These are phyloP conservation scores for Nakaseomyces glabratus DNA, from an alignment of 1,139 yeast species.

Conservation along the genomic window DNA sequence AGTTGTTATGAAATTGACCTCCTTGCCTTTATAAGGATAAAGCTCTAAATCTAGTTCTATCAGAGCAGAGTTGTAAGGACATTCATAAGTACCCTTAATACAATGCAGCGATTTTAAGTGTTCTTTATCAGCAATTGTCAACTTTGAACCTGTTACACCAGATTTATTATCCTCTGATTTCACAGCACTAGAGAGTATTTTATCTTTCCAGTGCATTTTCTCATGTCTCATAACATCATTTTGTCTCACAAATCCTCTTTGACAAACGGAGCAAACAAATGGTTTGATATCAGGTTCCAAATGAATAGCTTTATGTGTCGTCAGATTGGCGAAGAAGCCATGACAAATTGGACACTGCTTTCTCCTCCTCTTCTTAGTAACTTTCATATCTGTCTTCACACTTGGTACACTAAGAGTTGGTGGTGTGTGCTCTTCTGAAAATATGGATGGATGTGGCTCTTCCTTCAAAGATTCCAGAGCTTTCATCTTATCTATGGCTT, in stretches of 20 bases:
- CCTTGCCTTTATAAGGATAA: slow-evolving; percentile 18
- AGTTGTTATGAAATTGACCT: slow-evolving; percentile 15
- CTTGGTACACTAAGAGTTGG: too few species aligned
- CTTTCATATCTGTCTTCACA: too few species aligned
- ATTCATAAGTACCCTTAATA: slow-evolving; percentile 38
- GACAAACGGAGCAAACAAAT: slow-evolving; percentile 63
- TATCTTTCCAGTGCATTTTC: slow-evolving; percentile 69
- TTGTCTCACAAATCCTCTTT: slow-evolving; percentile 76
- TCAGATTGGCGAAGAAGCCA: slow-evolving; percentile 63
- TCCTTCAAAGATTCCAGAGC: too few species aligned
- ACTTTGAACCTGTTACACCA: background rate
- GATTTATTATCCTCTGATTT: background rate
- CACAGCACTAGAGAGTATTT: slow-evolving; percentile 27
- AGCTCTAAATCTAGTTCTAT: slow-evolving; percentile 24
- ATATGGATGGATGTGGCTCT: too few species aligned
- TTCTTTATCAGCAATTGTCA: slow-evolving; percentile 9
- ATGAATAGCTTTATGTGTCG: slow-evolving; percentile 78
- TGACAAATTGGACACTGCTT: slow-evolving; percentile 77
- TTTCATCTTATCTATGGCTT: too few species aligned
- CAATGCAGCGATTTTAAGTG: slow-evolving; percentile 21
- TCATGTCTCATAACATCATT: slow-evolving; percentile 76
- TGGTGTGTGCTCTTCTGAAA: too few species aligned
- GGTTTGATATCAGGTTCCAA: slow-evolving; percentile 63
- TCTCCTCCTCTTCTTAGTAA: slow-evolving; percentile 50
- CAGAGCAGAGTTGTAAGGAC: slow-evolving; percentile 34